These are phyloP conservation scores for Pythium rishiriense DNA, from an alignment of 352 stramenopile genomes.

Conservation along the genomic window DNA sequence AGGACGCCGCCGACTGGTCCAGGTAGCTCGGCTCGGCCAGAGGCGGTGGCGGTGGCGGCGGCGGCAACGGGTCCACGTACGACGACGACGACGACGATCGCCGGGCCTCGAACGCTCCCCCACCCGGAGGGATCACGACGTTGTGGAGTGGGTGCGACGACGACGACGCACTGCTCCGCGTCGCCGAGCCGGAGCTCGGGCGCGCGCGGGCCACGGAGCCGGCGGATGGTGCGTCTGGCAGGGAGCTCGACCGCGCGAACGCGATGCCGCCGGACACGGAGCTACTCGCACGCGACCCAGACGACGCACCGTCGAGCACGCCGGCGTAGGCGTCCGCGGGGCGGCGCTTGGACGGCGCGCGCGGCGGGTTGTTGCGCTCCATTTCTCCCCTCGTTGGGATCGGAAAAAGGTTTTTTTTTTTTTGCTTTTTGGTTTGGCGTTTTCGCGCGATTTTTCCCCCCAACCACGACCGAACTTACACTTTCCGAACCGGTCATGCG, in stretches of 20 bases:
- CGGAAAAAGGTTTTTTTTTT: conserved; percentile 12
- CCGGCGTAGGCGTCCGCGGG: conserved; percentile 14
- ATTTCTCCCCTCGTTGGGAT: conserved; percentile 5
- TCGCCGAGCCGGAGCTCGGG: conserved; percentile 16
- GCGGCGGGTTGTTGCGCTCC: conserved; percentile 29
- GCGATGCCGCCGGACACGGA: background rate
- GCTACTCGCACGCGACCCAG: background rate
- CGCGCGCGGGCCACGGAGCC: conserved; percentile 2
- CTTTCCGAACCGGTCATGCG: background rate
- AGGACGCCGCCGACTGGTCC: conserved; percentile 12
- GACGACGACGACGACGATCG: conserved; percentile 6
- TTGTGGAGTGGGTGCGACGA: conserved; percentile 23
- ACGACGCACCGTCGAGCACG: conserved; percentile 1
- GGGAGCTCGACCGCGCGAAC: conserved; percentile 14
- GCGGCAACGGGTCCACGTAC: conserved; percentile 22
- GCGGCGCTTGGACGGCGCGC: conserved; percentile 33
- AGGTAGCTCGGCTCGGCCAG: conserved; percentile 11
- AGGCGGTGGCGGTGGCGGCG: conserved; percentile 26
- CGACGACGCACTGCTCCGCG: conserved; percentile 1
- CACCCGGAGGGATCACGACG: conserved; percentile 28
- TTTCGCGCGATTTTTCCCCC: conserved; percentile 5
- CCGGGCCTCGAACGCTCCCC: background rate
- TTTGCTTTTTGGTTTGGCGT: background rate
- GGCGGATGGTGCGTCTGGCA: background rate
- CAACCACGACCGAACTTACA: background rate